A percentile compares a stretch with the other conserved stretches of the same genome.
Evolutionary conservation across 257 asterid genomes (phyloP).

Genomic region (Cinchona pubescens): DNA sequence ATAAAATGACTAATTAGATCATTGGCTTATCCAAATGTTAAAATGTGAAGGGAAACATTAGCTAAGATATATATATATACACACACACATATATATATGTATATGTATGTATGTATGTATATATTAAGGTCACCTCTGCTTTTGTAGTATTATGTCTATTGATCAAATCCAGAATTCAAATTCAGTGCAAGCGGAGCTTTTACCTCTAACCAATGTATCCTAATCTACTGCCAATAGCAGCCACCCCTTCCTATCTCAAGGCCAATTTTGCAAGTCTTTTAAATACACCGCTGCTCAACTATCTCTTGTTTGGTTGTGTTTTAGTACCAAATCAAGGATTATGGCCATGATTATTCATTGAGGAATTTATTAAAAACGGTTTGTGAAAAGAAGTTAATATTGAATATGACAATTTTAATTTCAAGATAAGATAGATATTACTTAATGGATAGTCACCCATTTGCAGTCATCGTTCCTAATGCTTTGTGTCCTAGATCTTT

Average conservation of each 20-base stretch:
- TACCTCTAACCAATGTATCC: background rate
- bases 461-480: background rate
- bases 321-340: background rate
- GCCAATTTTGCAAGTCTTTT: background rate
- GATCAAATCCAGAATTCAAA: background rate
- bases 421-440: background rate
- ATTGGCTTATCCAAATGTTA: background rate
- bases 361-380: background rate
- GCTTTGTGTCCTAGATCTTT: background rate
- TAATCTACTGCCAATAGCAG: background rate
- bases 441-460: background rate
- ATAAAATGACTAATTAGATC: background rate
- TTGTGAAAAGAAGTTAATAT: background rate
- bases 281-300: background rate
- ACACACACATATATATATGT: no score
- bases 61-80: no score
- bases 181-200: background rate
- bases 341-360: background rate
- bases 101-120: no score
- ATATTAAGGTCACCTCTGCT: background rate
- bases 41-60: background rate
- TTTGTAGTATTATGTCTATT: background rate
- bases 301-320: background rate
- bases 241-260: background rate
- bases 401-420: background rate